A percentile compares a stretch with the other conserved stretches of the same genome.
phyloP scores from a whole-genome alignment of 305 asterid species.

The Fraxinus albicans region DNA sequence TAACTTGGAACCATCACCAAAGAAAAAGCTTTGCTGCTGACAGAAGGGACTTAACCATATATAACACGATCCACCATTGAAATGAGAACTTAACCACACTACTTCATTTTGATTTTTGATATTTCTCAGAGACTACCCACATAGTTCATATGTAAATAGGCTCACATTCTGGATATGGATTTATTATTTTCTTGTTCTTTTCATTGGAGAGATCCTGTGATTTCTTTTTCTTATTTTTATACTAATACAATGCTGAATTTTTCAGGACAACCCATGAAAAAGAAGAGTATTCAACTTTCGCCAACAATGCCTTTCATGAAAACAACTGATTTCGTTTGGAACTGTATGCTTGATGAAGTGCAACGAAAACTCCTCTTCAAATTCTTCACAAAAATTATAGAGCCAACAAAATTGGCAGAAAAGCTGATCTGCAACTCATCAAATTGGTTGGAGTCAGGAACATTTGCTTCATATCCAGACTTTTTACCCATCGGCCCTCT shows the following conservation, averaged over 20 bases:
- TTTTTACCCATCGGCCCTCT: slow-evolving; percentile 43
- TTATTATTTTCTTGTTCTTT: too few species aligned
- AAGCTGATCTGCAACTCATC: slow-evolving; percentile 43
- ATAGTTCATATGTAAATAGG: background rate
- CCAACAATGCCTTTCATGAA: slow-evolving; percentile 38
- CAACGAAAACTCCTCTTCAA: slow-evolving; percentile 29
- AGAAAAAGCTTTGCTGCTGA: background rate
- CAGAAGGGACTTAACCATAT: too few species aligned
- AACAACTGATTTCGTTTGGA: slow-evolving; percentile 34
- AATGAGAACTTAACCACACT: background rate
- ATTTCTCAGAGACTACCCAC: background rate
- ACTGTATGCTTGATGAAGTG: slow-evolving; percentile 17
- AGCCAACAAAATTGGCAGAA: slow-evolving; percentile 26
- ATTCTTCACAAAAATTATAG: slow-evolving; percentile 12
- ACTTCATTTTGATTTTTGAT: background rate
- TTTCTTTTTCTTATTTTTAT: background rate
- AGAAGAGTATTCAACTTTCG: slow-evolving; percentile 30
- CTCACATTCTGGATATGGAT: background rate
- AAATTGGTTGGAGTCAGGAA: slow-evolving; percentile 38
- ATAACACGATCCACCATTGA: background rate
- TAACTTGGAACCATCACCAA: background rate
- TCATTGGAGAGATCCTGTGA: background rate
- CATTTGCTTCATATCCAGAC: slow-evolving; percentile 35
- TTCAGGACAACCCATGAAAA: slow-evolving; percentile 35
- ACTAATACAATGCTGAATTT: background rate